Conservation (phyloP, 2,329 filamentous ascomycete species). For the Penicillium griseofulvum region DNA sequence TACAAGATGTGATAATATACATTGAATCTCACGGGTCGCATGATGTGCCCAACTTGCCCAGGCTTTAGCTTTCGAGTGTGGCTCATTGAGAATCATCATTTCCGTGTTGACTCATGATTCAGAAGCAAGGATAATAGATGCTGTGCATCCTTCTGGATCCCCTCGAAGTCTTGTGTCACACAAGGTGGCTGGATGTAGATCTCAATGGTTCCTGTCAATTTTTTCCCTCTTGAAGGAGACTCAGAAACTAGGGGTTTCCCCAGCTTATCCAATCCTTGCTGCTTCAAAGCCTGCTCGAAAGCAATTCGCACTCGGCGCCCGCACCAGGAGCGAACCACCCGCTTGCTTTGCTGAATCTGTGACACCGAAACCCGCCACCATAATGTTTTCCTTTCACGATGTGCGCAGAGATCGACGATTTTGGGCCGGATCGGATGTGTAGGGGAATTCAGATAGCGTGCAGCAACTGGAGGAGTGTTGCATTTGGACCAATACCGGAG, state of each 20-base stretch:
- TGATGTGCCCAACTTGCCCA: neutral
- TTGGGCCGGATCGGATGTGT: slow-evolving; percentile 39
- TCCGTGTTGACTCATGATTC: slow-evolving; percentile 3
- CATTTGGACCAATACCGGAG: slow-evolving; percentile 26
- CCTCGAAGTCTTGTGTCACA: slow-evolving; percentile 21
- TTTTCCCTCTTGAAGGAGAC: neutral
- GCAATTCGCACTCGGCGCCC: slow-evolving; percentile 46
- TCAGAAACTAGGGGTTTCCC: slow-evolving; percentile 15
- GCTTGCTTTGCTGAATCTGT: slow-evolving; percentile 34
- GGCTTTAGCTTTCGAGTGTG: neutral
- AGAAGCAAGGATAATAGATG: slow-evolving; percentile 10
- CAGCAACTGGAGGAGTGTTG: slow-evolving; percentile 28
- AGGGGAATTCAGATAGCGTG: slow-evolving; percentile 28
- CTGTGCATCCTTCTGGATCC: slow-evolving; percentile 24
- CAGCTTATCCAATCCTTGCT: slow-evolving; percentile 45
- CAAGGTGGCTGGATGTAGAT: slow-evolving; percentile 22
- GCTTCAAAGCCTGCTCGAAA: slow-evolving; percentile 46
- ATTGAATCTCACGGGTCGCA: neutral
- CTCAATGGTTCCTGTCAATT: slow-evolving; percentile 40
- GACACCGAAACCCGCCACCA: slow-evolving; percentile 48
- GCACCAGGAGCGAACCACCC: slow-evolving; percentile 49
- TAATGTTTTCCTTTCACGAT: slow-evolving; percentile 43
- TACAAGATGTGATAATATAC: slow-evolving; percentile 9
- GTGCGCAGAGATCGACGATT: slow-evolving; percentile 35
- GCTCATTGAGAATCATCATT: neutral